Conservation (phyloP, 2,329 filamentous ascomycete genomes). For the Aspergillus pseudoglaucus region DNA sequence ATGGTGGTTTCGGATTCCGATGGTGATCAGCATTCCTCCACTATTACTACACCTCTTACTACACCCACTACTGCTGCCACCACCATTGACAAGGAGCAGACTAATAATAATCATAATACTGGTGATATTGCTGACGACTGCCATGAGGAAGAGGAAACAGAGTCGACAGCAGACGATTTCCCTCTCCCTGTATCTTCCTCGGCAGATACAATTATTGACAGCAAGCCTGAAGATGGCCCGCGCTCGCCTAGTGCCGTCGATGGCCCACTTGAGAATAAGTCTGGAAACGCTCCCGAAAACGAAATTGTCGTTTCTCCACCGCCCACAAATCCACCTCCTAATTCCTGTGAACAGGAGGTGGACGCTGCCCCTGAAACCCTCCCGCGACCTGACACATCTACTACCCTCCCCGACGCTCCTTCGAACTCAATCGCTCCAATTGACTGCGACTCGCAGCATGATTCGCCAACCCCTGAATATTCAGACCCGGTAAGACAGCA, state of each 20-base stretch:
- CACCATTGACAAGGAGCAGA: background rate
- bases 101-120: background rate
- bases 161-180: background rate
- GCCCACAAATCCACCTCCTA: constrained; percentile 10
- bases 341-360: constrained; percentile 13
- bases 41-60: constrained; percentile 9
- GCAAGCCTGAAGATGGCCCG: constrained; percentile 22
- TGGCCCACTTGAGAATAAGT: constrained; percentile 22
- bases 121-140: background rate
- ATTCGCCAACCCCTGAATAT: constrained; percentile 16
- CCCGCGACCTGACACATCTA: constrained; percentile 12
- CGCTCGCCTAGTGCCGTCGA: constrained; percentile 25
- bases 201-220: constrained; percentile 13
- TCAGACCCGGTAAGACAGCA: constrained; percentile 15
- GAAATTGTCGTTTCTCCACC: constrained; percentile 18
- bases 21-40: constrained; percentile 8
- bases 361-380: constrained; percentile 10
- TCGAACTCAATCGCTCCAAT: constrained; percentile 15
- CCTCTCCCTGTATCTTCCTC: constrained; percentile 4
- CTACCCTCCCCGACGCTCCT: constrained; percentile 11
- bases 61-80: constrained; percentile 1
- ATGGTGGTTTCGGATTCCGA: constrained; percentile 12
- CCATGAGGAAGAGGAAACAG: background rate
- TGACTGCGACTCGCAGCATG: constrained; percentile 15
- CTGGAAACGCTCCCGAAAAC: constrained; percentile 17